A percentile compares a stretch with the other conserved stretches of the same genome.
Conservation (phyloP, 805 yeast genomes). For the Yamadazyma olivae region DNA sequence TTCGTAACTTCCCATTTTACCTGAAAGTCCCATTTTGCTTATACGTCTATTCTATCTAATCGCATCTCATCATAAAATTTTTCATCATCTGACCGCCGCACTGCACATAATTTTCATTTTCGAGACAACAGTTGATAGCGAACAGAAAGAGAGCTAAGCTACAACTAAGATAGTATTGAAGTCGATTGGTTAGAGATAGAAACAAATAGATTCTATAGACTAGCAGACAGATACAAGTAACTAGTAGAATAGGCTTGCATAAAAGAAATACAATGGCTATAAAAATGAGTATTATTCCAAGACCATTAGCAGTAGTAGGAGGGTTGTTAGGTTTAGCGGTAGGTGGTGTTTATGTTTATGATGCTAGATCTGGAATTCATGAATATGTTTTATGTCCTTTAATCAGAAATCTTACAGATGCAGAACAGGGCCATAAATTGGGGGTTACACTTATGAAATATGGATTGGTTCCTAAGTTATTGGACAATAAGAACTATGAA, state of each 20-base stretch:
- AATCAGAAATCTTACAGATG: constrained; percentile 65
- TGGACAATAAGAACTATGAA: constrained; percentile 48
- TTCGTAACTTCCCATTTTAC: constrained; percentile 18
- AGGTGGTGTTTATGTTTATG: constrained; percentile 55
- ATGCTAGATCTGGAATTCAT: constrained; percentile 79
- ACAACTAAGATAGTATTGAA: too few relatives aligned
- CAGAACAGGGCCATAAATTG: constrained; percentile 80
- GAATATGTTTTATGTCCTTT: constrained; percentile 80
- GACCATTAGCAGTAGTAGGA: constrained; percentile 11
- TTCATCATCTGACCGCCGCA: constrained; percentile 1
- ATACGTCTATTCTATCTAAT: background rate
- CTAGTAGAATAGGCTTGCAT: too few relatives aligned
- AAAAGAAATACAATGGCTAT: too few relatives aligned
- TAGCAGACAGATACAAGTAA: too few relatives aligned
- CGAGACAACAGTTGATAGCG: too few relatives aligned
- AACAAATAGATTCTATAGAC: too few relatives aligned
- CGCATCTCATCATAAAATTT: constrained; percentile 8
- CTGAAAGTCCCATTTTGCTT: constrained; percentile 15
- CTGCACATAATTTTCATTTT: too few relatives aligned
- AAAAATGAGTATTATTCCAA: constrained; percentile 16
- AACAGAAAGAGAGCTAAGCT: too few relatives aligned
- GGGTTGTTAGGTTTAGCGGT: constrained; percentile 15
- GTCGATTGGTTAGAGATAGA: too few relatives aligned
- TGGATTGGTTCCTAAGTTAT: constrained; percentile 64
- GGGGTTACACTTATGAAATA: constrained; percentile 69